Base-by-base conservation (phyloP, 1,284 basidiomycete genomes). In the Ustilago tritici region DNA sequence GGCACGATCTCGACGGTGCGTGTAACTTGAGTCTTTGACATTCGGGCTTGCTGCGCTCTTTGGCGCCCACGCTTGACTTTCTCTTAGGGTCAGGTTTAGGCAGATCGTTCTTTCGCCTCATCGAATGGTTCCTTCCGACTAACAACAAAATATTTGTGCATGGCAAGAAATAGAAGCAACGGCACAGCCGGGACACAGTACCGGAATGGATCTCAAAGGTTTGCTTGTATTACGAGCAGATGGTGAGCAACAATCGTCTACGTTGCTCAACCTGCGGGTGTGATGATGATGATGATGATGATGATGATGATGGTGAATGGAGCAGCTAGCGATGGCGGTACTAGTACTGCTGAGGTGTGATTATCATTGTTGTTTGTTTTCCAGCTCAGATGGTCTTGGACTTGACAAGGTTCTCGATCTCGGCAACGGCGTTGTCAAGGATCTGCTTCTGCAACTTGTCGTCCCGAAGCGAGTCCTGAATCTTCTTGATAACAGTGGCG, bases 401-500 rank as follows among this genome's bases (percentile, higher is more conserved):
- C 84, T 85, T 85, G 76, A 83, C 84, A 38, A 85, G 72, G 64
- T 65, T 91, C 89, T 99, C 97, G 82, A 99, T 91, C 89, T 98
- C 95, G 61, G 90, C 88, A 74, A 99, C 89, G 76, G 95, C 93
- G 85, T 91, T 91, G 76, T 91, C 87, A 73, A 99, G 90, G 84
- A 99, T 92, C 66, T 97, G 94, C 88, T 91, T 93, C 90, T 96
- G 95, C 68, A 92, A 91, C 90, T 94, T 97, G 86, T 95, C 93
- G 83, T 98, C 95, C 87, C 90, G 89, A 80, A 99, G 88, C 82
- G 90, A 90, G 84, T 92, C 91, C 81, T 94, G 89, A 61, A 98
- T 94, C 87, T 93, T 94, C 79, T 91, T 90, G 82, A 96, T 93
- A 85, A 99, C 92, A 65, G 90, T 88, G 89, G 93, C 92, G 77